phyloP scores from a whole-genome alignment of 2,329 filamentous ascomycete species.

The Sporothrix brunneoviolacea region DNA sequence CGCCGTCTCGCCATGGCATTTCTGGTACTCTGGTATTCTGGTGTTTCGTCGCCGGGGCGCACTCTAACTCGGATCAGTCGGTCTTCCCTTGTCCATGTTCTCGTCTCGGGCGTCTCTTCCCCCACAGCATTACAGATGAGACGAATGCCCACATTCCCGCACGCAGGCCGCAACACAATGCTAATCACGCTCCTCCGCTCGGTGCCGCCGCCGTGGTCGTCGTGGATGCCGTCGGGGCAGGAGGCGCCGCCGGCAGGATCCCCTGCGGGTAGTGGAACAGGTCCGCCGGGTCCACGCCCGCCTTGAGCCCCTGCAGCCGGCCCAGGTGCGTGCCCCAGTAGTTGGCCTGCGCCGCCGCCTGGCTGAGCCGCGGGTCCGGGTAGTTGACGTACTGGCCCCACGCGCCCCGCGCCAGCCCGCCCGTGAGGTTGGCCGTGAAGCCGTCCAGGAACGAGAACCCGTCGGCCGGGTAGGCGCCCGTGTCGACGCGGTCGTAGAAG shows the following conservation, averaged over 20 bases:
- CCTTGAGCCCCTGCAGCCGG: slow-evolving; percentile 30
- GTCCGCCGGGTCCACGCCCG: slow-evolving; percentile 29
- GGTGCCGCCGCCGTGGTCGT: too few species aligned
- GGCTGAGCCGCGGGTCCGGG: slow-evolving; percentile 30
- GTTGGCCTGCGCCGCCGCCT: slow-evolving; percentile 26
- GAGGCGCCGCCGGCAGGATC: slow-evolving; percentile 22
- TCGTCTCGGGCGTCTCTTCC: too few species aligned
- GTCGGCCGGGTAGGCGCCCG: slow-evolving; percentile 25
- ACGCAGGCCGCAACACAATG: too few species aligned
- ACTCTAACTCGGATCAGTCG: too few species aligned
- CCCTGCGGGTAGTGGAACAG: slow-evolving; percentile 37
- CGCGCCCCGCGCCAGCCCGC: slow-evolving; percentile 20
- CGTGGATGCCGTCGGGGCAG: neutral
- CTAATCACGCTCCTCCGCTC: neutral
- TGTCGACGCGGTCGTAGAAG: slow-evolving; percentile 37
- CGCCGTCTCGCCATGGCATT: too few species aligned
- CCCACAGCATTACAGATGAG: too few species aligned
- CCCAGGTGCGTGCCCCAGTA: slow-evolving; percentile 33
- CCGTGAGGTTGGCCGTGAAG: slow-evolving; percentile 30
- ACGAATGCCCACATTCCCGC: too few species aligned
- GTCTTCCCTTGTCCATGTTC: too few species aligned
- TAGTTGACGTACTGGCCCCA: slow-evolving; percentile 39
- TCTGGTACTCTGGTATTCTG: too few species aligned
- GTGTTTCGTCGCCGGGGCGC: too few species aligned
- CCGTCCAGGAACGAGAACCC: slow-evolving; percentile 29